These are phyloP conservation scores for Aspergillus funiculosus DNA, from an alignment of 495 filamentous ascomycete genomes.

Conservation along the genomic window DNA sequence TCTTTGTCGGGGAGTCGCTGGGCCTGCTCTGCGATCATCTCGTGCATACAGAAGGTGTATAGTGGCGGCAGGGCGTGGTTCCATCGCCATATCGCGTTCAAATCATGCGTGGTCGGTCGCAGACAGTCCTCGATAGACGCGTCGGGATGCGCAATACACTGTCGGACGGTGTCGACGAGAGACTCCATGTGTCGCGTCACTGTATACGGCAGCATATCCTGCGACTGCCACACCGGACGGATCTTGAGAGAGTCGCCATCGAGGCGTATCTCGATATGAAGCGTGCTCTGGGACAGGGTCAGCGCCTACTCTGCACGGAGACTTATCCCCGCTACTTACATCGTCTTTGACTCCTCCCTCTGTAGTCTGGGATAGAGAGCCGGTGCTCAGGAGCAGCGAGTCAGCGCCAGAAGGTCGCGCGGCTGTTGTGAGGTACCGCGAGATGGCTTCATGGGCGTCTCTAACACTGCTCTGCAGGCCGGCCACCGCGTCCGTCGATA, in stretches of 20 bases:
- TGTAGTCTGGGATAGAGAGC: constrained; percentile 17
- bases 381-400: constrained; percentile 31
- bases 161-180: constrained; percentile 27
- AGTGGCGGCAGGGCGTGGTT: constrained; percentile 29
- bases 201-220: constrained; percentile 32
- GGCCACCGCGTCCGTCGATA: constrained; percentile 23
- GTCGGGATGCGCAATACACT: constrained; percentile 22
- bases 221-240: constrained; percentile 24
- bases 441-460: constrained; percentile 19
- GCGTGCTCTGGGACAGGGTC: constrained; percentile 4
- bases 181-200: constrained; percentile 27
- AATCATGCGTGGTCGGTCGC: constrained; percentile 23
- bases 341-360: constrained; percentile 25
- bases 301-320: neutral
- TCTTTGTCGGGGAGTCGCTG: constrained; percentile 26
- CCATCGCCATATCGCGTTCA: constrained; percentile 31
- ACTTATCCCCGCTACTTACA: constrained; percentile 12
- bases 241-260: constrained; percentile 22
- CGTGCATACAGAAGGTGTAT: constrained; percentile 41
- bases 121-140: constrained; percentile 24
- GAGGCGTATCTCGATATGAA: constrained; percentile 29
- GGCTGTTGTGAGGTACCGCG: constrained; percentile 16
- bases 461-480: constrained; percentile 23
- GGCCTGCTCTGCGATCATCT: constrained; percentile 37
- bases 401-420: neutral